phyloP scores from a whole-genome alignment of 2,329 filamentous ascomycete genomes.

The Thielaviopsis punctulata region DNA sequence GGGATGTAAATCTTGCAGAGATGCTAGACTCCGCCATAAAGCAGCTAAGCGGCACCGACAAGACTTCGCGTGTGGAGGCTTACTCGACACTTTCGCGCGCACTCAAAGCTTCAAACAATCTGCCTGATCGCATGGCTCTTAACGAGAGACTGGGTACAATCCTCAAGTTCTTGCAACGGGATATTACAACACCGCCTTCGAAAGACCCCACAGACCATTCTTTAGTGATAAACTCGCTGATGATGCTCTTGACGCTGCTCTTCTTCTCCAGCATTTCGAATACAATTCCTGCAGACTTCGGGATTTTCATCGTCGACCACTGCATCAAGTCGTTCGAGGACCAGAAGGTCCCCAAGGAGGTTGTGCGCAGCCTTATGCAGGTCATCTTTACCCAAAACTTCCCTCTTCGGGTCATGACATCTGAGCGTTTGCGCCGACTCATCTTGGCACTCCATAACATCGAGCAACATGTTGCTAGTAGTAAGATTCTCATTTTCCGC shows the following conservation, averaged over 20 bases:
- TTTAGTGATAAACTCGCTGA: conserved; percentile 61
- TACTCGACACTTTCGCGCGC: conserved; percentile 65
- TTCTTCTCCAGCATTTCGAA: conserved; percentile 55
- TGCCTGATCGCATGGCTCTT: conserved; percentile 58
- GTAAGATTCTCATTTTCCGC: conserved; percentile 61
- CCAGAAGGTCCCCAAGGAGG: conserved; percentile 50
- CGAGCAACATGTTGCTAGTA: conserved; percentile 57
- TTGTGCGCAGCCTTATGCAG: conserved; percentile 65
- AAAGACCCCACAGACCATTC: conserved; percentile 44
- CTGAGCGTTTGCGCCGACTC: conserved; percentile 51
- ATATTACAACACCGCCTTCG: conserved; percentile 47
- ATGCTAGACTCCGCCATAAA: conserved; percentile 77
- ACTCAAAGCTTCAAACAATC: conserved; percentile 64
- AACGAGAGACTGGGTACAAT: conserved; percentile 61
- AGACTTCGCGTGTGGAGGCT: conserved; percentile 61
- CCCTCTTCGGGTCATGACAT: conserved; percentile 52
- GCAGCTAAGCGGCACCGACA: conserved; percentile 59
- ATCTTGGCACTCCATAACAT: conserved; percentile 55
- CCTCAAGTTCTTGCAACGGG: conserved; percentile 67
- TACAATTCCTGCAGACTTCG: conserved; percentile 61
- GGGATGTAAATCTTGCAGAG: conserved; percentile 30
- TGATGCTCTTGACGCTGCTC: conserved; percentile 59
- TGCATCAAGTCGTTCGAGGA: conserved; percentile 60
- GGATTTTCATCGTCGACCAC: conserved; percentile 63
- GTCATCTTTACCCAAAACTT: conserved; percentile 71